Evolutionary conservation across 805 yeast species (phyloP).

Genomic region (Spathaspora boniae): DNA sequence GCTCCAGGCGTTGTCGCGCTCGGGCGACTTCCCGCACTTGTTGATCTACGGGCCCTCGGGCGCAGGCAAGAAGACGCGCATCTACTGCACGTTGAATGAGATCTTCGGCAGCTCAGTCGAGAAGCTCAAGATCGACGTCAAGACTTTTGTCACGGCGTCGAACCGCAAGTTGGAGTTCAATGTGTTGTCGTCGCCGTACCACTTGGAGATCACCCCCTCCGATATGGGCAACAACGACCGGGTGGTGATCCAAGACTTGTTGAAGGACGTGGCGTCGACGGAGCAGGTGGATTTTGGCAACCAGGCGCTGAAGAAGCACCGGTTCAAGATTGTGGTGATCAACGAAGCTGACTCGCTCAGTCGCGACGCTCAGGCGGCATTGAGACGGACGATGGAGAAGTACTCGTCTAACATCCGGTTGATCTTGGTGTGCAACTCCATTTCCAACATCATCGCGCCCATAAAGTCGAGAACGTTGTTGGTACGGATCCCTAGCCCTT

Average conservation of each 20-base stretch:
- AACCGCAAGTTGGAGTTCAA: slow-evolving; percentile 84
- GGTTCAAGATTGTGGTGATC: slow-evolving; percentile 78
- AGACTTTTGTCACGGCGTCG: slow-evolving; percentile 71
- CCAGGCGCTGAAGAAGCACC: slow-evolving; percentile 42
- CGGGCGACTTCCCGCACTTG: slow-evolving; percentile 91
- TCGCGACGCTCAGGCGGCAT: slow-evolving; percentile 93
- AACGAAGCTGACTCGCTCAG: slow-evolving; percentile 89
- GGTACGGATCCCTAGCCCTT: slow-evolving; percentile 85
- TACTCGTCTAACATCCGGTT: slow-evolving; percentile 84
- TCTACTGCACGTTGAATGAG: slow-evolving; percentile 71
- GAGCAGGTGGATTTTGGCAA: slow-evolving; percentile 84
- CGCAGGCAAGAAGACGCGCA: slow-evolving; percentile 94
- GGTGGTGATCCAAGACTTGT: slow-evolving; percentile 87
- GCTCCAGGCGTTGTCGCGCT: slow-evolving; percentile 54
- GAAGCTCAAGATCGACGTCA: slow-evolving; percentile 79
- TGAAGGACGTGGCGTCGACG: slow-evolving; percentile 92
- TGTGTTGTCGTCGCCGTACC: slow-evolving; percentile 87
- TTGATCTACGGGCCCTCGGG: slow-evolving; percentile 95
- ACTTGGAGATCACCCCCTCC: slow-evolving; percentile 92
- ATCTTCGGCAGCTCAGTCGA: slow-evolving; percentile 82
- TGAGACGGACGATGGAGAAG: slow-evolving; percentile 94
- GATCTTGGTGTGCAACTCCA: slow-evolving; percentile 80
- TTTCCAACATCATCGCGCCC: slow-evolving; percentile 90
- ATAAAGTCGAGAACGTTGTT: slow-evolving; percentile 89
- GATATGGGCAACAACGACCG: slow-evolving; percentile 97